Conservation (phyloP, 2,329 filamentous ascomycete genomes). For the Trichoderma gracile region DNA sequence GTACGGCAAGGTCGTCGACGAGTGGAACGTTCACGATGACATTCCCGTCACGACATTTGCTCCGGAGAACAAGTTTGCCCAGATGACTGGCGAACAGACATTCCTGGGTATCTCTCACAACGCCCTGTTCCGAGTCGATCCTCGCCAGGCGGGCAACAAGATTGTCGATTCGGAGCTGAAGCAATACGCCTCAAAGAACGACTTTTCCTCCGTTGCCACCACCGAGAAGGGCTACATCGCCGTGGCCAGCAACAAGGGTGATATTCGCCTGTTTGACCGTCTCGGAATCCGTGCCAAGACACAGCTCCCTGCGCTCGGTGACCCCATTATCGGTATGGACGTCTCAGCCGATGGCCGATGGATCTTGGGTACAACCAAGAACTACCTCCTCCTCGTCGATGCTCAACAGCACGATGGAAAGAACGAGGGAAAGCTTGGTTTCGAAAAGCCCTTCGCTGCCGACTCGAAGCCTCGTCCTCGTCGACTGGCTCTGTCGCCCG, state of each 20-base stretch:
- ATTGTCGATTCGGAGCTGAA: constrained; percentile 91
- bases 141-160: constrained; percentile 85
- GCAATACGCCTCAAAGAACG: constrained; percentile 95
- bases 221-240: constrained; percentile 97
- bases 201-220: constrained; percentile 90
- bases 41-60: constrained; percentile 91
- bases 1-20: constrained; percentile 95
- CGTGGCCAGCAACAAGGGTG: constrained; percentile 95
- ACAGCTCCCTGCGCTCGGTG: constrained; percentile 90
- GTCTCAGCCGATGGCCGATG: constrained; percentile 94
- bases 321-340: constrained; percentile 91
- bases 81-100: constrained; percentile 93
- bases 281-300: constrained; percentile 98
- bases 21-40: constrained; percentile 98
- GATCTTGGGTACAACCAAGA: constrained; percentile 91
- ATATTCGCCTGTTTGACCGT: constrained; percentile 93
- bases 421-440: constrained; percentile 97
- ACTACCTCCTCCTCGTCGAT: constrained; percentile 92
- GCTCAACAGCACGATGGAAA: constrained; percentile 88
- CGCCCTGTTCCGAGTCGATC: constrained; percentile 90
- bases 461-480: constrained; percentile 92
- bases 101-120: constrained; percentile 94
- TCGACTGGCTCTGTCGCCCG: constrained; percentile 82
- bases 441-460: constrained; percentile 89
- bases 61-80: constrained; percentile 95